Evolutionary conservation across 164 flowering plant species (phyloP), one percentile per base, ranked within the genome.

Genomic region (Vitis rupestris): DNA sequence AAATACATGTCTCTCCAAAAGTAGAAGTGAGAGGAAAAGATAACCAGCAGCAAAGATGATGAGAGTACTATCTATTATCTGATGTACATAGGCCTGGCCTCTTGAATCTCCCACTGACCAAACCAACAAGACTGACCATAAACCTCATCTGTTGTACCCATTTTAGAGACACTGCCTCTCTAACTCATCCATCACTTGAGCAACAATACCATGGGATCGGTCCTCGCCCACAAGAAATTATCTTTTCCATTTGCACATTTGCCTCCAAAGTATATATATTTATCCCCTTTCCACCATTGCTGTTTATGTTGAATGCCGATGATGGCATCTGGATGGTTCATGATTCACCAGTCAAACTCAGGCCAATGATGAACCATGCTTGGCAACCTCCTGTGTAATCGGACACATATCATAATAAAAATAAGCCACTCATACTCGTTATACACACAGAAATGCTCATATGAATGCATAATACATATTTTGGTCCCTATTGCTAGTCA

Each of bases 321-420:
- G 44, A 37, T 37, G 44, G 44, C 6, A 37, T 7, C 3, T 17
- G 6, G 44, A 57, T 59, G 71, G 51, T 59, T 17, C 15, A 15
- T 51, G 49, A 58, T 23, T 48, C 44, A 16, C 37, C 54, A 51
- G 4, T 61, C 23, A 27, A 7, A 14, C 57, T 49, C 10, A 3
- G 12, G 53, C 71, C 55, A 63, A 37, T 6, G 47, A 62, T 23
- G 71, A 50, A 54, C 66, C 62, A 56, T 47, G 66, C 64, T 72
- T 74, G 57, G 61, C 60, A 69, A 63, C 69, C 48, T 61, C 76
- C 84, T 81, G 76, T 70, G 61, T 14, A 50, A 49, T 12, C 9
- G 27, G 27, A 23, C 27, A 23, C 27, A 23, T 15, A 64, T 30
- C 14, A 10, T 16, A 9, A n/a, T 23, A 37, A 16, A 31, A 31